Conservation (phyloP, 352 stramenopile species). For the Halophytophthora batemanensis region DNA sequence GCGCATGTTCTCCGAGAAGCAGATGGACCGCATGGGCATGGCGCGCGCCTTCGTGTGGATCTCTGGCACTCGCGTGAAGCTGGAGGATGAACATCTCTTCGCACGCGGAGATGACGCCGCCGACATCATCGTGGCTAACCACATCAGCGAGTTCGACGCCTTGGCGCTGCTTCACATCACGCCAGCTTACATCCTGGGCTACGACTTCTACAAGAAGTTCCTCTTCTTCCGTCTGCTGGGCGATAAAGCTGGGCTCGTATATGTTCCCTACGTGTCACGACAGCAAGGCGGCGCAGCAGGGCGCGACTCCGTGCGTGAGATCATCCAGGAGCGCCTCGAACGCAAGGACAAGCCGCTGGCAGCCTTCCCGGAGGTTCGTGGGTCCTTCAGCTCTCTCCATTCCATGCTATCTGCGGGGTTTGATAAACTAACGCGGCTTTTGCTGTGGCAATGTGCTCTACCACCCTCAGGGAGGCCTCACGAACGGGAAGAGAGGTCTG, state of each 20-base stretch:
- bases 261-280: conserved; percentile 65
- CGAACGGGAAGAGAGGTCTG: conserved; percentile 58
- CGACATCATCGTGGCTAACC: conserved; percentile 65
- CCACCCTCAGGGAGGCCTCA: conserved; percentile 47
- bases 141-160: conserved; percentile 75
- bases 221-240: conserved; percentile 62
- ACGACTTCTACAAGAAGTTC: conserved; percentile 86
- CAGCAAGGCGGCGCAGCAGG: conserved; percentile 46
- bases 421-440: not conserved
- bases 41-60: conserved; percentile 36
- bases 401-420: not conserved
- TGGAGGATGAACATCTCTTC: conserved; percentile 41
- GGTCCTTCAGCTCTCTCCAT: not conserved
- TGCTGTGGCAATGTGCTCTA: not conserved
- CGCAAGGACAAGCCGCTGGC: conserved; percentile 49
- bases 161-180: conserved; percentile 49
- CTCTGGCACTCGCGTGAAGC: conserved; percentile 43
- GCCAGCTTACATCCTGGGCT: conserved; percentile 58
- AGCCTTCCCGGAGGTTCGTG: conserved; percentile 54
- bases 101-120: conserved; percentile 13
- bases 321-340: conserved; percentile 57
- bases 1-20: conserved; percentile 37
- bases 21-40: conserved; percentile 44
- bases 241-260: conserved; percentile 62
- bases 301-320: conserved; percentile 50